These are phyloP conservation scores for Parasitella parasitica DNA, from an alignment of 371 early-diverging fungal genomes.

Conservation along the genomic window DNA sequence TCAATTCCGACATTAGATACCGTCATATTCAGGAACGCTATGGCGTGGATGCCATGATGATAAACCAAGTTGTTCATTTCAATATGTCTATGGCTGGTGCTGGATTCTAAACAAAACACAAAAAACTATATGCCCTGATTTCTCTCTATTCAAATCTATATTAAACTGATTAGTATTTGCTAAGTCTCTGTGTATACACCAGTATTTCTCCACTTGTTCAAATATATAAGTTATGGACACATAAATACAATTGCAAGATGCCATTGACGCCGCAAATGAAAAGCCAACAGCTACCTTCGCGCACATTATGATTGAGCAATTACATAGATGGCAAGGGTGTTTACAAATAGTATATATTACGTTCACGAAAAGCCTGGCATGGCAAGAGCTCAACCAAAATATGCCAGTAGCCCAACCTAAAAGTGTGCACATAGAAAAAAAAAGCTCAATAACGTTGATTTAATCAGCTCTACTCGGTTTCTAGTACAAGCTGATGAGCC, in stretches of 20 bases:
- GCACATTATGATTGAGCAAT: neutral
- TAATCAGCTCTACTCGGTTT: neutral
- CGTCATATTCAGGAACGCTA: constrained; percentile 71
- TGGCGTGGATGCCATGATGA: constrained; percentile 87
- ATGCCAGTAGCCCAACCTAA: constrained; percentile 50
- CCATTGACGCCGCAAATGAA: constrained; percentile 51
- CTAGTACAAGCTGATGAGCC: constrained; percentile 50
- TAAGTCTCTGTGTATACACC: no score
- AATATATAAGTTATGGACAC: constrained; percentile 38
- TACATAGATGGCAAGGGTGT: constrained; percentile 48
- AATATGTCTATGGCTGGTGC: constrained; percentile 52
- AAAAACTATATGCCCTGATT: neutral
- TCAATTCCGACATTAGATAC: constrained; percentile 62
- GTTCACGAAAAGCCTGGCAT: constrained; percentile 52
- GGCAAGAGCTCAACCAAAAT: constrained; percentile 36
- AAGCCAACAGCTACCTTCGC: neutral
- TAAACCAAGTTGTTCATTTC: constrained; percentile 52
- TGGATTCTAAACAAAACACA: constrained; percentile 29
- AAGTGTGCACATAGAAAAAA: no score
- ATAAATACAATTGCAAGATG: constrained; percentile 62
- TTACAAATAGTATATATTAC: constrained; percentile 55
- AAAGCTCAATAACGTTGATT: no score
- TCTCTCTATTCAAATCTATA: neutral
- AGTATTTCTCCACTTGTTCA: neutral
- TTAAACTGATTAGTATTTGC: no score